Percentiles rank a stretch among this genome's conserved stretches.
Evolutionary conservation across 768 basidiomycete species (phyloP).

Genomic region (Brasilioporus rufonigricans): DNA sequence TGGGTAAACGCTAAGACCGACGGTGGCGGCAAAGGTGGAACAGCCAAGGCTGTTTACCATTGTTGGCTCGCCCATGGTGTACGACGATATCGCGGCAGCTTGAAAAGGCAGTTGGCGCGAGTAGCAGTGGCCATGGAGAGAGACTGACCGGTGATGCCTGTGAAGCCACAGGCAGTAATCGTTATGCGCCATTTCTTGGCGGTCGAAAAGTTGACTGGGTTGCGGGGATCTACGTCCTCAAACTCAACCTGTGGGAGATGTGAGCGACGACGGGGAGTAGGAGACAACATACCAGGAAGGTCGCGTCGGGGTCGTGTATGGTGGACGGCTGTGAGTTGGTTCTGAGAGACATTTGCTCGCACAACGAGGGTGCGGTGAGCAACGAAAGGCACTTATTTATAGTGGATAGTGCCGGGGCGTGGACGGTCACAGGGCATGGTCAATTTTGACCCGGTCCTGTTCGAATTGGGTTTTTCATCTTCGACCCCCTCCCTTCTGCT

Average conservation of each 20-base stretch:
- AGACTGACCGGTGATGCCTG: conserved; percentile 30
- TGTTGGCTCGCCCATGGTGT: conserved; percentile 52
- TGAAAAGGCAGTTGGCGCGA: not conserved
- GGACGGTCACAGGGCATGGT: conserved; percentile 8
- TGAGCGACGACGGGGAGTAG: conserved; percentile 1
- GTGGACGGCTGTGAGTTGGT: conserved; percentile 16
- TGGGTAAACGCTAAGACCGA: conserved; percentile 52
- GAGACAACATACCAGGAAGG: conserved; percentile 12
- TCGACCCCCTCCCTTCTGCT: conserved; percentile 1
- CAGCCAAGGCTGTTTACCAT: conserved; percentile 52
- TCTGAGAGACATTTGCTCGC: conserved; percentile 9
- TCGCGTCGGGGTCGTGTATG: conserved; percentile 8
- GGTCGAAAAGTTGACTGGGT: conserved; percentile 39
- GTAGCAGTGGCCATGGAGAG: not conserved
- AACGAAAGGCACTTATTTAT: conserved; percentile 13
- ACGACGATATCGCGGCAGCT: conserved; percentile 54
- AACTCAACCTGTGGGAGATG: conserved; percentile 37
- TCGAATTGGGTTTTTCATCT: not conserved
- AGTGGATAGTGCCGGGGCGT: not conserved
- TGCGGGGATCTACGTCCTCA: conserved; percentile 35
- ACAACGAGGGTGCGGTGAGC: not conserved
- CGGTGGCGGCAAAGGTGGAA: conserved; percentile 43
- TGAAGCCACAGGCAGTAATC: conserved; percentile 33
- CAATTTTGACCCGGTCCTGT: conserved; percentile 7
- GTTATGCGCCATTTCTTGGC: conserved; percentile 44